Conservation (phyloP, 176 grass and related monocot genomes). For the Carex pumila region DNA sequence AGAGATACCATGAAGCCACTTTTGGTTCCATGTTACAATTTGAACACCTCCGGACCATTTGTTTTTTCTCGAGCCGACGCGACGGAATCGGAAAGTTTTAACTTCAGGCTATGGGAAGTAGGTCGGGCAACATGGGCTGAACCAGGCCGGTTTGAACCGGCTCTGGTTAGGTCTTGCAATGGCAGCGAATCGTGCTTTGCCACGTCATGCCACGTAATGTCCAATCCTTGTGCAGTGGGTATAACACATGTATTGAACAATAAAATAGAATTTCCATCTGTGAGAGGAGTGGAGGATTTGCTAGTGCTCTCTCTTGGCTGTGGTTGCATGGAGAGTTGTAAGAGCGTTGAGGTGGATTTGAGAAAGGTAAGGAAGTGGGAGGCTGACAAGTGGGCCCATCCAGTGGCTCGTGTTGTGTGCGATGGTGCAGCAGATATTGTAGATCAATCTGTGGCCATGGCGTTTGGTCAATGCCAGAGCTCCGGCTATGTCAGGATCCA, state of each 20-base stretch:
- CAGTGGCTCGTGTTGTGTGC: conserved; percentile 64
- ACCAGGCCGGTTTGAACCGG: conserved; percentile 72
- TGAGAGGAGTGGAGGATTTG: conserved; percentile 93
- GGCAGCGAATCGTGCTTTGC: conserved; percentile 50
- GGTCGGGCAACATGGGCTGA: conserved; percentile 88
- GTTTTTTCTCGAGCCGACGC: conserved; percentile 90
- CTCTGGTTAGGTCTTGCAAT: conserved; percentile 64
- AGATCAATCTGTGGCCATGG: conserved; percentile 92
- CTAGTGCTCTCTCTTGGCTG: conserved; percentile 92
- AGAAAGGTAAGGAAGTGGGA: conserved; percentile 59
- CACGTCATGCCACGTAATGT: conserved; percentile 72
- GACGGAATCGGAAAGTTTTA: conserved; percentile 69
- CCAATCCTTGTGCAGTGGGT: conserved; percentile 66
- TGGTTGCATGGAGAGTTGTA: conserved; percentile 34
- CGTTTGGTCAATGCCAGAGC: conserved; percentile 75
- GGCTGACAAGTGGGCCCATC: conserved; percentile 76
- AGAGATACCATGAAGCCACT: conserved; percentile 83
- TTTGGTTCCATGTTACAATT: conserved; percentile 84
- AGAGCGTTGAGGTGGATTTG: conserved; percentile 13
- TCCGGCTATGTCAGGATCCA: conserved; percentile 91
- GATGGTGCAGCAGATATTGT: conserved; percentile 86
- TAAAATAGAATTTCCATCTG: conserved; percentile 91
- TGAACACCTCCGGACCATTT: conserved; percentile 61
- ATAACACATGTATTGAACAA: conserved; percentile 98
- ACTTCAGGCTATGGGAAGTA: conserved; percentile 92